Conservation (phyloP, 1,284 basidiomycete genomes). For the Papiliotrema laurentii region DNA sequence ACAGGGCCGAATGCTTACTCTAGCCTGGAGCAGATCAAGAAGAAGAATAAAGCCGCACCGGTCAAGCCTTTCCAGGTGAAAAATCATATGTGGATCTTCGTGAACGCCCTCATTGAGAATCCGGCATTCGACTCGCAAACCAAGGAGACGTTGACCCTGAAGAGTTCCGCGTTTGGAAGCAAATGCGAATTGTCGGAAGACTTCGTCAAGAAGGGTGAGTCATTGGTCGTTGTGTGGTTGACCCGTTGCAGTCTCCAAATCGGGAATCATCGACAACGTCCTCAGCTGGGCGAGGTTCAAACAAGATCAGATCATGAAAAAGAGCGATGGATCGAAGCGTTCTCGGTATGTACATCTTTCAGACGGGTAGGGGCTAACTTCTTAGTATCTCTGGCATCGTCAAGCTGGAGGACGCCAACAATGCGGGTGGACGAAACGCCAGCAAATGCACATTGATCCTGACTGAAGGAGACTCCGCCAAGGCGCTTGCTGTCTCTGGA, state of each 20-base stretch:
- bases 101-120: slow-evolving; percentile 95
- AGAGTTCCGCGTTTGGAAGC: slow-evolving; percentile 80
- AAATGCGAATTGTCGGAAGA: slow-evolving; percentile 87
- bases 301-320: slow-evolving; percentile 93
- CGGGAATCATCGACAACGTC: slow-evolving; percentile 86
- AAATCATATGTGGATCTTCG: slow-evolving; percentile 98
- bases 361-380: too few relatives aligned
- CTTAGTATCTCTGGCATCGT: slow-evolving; percentile 78
- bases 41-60: slow-evolving; percentile 93
- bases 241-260: slow-evolving; percentile 66
- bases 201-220: slow-evolving; percentile 88
- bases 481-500: slow-evolving; percentile 91
- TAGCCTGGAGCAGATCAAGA: slow-evolving; percentile 69
- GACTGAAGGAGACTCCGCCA: slow-evolving; percentile 99
- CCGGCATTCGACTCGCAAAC: slow-evolving; percentile 99
- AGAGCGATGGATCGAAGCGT: slow-evolving; percentile 92
- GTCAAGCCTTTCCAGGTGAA: slow-evolving; percentile 92
- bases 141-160: slow-evolving; percentile 91
- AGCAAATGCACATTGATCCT: slow-evolving; percentile 90
- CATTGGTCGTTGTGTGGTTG: too few relatives aligned
- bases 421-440: slow-evolving; percentile 81
- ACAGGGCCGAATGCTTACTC: slow-evolving; percentile 4
- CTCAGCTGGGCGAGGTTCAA: slow-evolving; percentile 95
- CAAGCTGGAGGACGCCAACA: slow-evolving; percentile 96
- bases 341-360: slow-evolving; percentile 59